These are phyloP conservation scores for Chalciporus chontae DNA, from an alignment of 768 basidiomycete genomes.

Conservation along the genomic window DNA sequence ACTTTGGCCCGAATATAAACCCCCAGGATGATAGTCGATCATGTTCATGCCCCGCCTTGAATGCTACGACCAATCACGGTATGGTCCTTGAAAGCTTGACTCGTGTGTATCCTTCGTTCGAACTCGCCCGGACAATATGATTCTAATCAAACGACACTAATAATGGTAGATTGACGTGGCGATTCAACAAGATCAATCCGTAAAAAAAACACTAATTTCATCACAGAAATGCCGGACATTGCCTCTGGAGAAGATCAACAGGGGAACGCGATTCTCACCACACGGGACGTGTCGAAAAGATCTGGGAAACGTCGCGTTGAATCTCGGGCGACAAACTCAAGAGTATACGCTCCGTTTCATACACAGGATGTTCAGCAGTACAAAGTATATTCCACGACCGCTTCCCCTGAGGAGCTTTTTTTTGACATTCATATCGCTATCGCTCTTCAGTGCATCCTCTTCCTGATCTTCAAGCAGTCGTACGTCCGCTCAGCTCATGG, in stretches of 20 bases:
- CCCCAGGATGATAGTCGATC: slow-evolving; percentile 70
- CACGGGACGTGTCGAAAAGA: slow-evolving; percentile 54
- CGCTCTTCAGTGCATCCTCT: slow-evolving; percentile 48
- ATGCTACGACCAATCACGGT: slow-evolving; percentile 83
- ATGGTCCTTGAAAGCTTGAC: slow-evolving; percentile 28
- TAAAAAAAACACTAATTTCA: slow-evolving; percentile 44
- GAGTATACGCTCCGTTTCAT: slow-evolving; percentile 46
- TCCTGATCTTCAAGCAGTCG: slow-evolving; percentile 68
- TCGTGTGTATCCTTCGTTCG: slow-evolving; percentile 14
- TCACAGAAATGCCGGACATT: slow-evolving; percentile 53
- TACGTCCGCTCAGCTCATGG: slow-evolving; percentile 51
- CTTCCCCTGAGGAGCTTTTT: not conserved
- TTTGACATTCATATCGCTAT: not conserved
- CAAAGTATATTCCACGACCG: slow-evolving; percentile 49
- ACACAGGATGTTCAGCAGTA: slow-evolving; percentile 63
- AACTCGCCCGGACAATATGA: not conserved
- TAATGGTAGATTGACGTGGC: slow-evolving; percentile 49
- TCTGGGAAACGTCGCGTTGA: slow-evolving; percentile 61
- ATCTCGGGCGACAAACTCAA: slow-evolving; percentile 46
- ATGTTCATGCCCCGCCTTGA: slow-evolving; percentile 67
- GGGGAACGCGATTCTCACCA: slow-evolving; percentile 48
- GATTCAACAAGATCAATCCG: slow-evolving; percentile 49
- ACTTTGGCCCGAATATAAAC: slow-evolving; percentile 63
- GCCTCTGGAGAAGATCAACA: slow-evolving; percentile 56
- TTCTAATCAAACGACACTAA: not conserved